These are phyloP conservation scores for Cyberlindnera xylosilytica DNA, from an alignment of 805 yeast species.

Conservation along the genomic window DNA sequence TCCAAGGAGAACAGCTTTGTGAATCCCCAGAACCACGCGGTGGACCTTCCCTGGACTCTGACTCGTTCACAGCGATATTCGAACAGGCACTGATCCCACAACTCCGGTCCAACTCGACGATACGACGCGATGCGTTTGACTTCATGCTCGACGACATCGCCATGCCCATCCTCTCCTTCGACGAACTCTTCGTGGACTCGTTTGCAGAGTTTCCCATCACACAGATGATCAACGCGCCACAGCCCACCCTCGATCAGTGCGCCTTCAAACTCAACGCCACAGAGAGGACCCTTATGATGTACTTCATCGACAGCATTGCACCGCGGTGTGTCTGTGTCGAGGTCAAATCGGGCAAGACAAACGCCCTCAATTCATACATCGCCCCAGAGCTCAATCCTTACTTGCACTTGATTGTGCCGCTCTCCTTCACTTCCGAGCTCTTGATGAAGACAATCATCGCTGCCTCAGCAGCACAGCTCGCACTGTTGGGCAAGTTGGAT, in stretches of 20 bases:
- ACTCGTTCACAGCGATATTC: conserved; percentile 12
- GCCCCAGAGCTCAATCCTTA: conserved; percentile 36
- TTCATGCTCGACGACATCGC: conserved; percentile 12
- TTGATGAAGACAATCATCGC: conserved; percentile 36
- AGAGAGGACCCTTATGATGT: conserved; percentile 27
- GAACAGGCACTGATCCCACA: conserved; percentile 18
- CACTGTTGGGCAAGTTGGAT: conserved; percentile 28
- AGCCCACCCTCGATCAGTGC: conserved; percentile 16
- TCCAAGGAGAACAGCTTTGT: conserved; percentile 10
- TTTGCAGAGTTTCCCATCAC: conserved; percentile 22
- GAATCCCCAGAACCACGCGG: neutral
- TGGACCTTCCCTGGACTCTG: neutral
- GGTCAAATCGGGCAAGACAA: conserved; percentile 17
- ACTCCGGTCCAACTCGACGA: conserved; percentile 6
- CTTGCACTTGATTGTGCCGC: conserved; percentile 35
- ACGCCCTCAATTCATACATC: conserved; percentile 13
- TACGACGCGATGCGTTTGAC: conserved; percentile 18
- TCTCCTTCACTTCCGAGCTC: conserved; percentile 32
- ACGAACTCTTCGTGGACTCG: conserved; percentile 21
- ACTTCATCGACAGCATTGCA: conserved; percentile 34
- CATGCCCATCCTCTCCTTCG: conserved; percentile 16
- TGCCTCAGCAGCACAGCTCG: conserved; percentile 35
- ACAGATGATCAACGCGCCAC: conserved; percentile 16
- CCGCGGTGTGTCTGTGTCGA: conserved; percentile 40
- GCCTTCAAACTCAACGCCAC: conserved; percentile 9